phyloP scores from a whole-genome alignment of 2,329 filamentous ascomycete genomes.

The Lasiodiplodia hormozganensis region DNA sequence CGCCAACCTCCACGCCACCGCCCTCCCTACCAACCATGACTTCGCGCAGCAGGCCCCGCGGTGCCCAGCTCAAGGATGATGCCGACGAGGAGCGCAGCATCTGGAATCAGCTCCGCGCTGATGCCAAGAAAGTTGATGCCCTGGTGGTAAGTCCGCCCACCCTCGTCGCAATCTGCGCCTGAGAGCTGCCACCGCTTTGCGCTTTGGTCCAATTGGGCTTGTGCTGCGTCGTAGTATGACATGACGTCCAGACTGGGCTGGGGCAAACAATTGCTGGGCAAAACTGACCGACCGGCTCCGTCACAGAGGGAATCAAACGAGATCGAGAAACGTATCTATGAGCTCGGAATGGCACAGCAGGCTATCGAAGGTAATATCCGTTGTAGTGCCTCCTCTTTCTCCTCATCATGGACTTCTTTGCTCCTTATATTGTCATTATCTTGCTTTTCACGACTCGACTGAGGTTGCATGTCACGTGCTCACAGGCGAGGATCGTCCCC shows the following conservation, averaged over 20 bases:
- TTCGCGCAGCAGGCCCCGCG: constrained; percentile 52
- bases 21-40: constrained; percentile 46
- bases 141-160: constrained; percentile 52
- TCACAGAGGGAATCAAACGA: constrained; percentile 28
- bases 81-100: constrained; percentile 58
- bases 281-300: background rate
- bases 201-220: background rate
- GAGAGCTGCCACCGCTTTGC: background rate
- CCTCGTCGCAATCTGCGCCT: background rate
- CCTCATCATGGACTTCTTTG: background rate
- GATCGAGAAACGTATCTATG: constrained; percentile 29
- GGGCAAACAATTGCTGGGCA: background rate
- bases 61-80: constrained; percentile 55
- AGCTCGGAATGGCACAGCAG: constrained; percentile 27
- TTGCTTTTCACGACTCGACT: background rate
- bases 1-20: background rate
- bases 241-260: background rate
- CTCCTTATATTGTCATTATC: background rate
- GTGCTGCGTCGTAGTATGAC: background rate
- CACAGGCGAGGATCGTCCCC: background rate
- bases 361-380: constrained; percentile 21
- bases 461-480: background rate
- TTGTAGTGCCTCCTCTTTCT: background rate
- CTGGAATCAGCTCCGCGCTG: constrained; percentile 56
- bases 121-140: constrained; percentile 53